Conservation (phyloP, 768 basidiomycete genomes). For the Suillus sp. region DNA sequence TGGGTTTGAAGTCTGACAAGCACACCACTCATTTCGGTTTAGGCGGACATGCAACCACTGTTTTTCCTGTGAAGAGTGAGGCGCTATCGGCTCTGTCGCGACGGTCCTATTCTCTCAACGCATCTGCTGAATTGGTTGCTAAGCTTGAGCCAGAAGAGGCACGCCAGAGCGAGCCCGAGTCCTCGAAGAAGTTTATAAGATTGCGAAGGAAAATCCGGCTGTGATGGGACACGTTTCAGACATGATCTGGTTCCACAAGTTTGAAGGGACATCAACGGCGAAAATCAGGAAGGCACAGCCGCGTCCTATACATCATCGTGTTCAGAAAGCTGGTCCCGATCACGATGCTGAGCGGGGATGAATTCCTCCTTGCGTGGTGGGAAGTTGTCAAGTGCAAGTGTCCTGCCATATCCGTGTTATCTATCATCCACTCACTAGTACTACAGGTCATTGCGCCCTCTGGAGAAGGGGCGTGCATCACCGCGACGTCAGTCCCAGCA, state of each 20-base stretch:
- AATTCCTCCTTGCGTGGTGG: no score
- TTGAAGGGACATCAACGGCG: neutral
- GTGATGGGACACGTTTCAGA: neutral
- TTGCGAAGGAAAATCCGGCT: neutral
- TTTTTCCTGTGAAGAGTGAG: constrained; percentile 6
- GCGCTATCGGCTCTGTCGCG: neutral
- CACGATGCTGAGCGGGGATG: no score
- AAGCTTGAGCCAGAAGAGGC: neutral
- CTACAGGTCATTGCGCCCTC: no score
- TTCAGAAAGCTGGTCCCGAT: no score
- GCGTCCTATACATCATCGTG: no score
- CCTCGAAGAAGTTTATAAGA: neutral
- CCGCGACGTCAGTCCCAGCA: no score
- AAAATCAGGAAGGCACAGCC: no score
- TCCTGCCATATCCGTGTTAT: no score
- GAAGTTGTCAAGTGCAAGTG: no score
- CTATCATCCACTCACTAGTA: no score
- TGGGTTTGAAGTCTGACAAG: neutral
- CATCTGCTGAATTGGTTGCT: neutral
- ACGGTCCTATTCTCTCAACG: neutral
- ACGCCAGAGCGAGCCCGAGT: neutral
- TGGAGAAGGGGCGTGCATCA: no score
- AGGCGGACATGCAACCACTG: constrained; percentile 13
- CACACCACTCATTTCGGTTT: constrained; percentile 14
- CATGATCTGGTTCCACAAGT: neutral